phyloP scores from a whole-genome alignment of 2,329 filamentous ascomycete genomes.

The Colletotrichum ledebouriae region DNA sequence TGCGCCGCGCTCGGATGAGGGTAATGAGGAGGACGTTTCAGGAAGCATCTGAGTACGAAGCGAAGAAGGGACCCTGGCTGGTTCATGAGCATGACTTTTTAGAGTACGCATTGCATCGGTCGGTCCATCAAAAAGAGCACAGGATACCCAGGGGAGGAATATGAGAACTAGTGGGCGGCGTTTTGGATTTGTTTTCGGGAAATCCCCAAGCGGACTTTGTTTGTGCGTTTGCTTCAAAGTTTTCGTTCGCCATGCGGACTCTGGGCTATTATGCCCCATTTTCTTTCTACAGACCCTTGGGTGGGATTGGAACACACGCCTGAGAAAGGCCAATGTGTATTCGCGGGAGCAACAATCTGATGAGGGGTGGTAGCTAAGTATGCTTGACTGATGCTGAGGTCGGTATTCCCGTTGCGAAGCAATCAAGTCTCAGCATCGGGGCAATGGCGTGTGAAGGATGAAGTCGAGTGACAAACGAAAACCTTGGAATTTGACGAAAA shows the following conservation, averaged over 20 bases:
- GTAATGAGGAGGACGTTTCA: slow-evolving; percentile 47
- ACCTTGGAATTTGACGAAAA: background rate
- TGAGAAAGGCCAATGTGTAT: background rate
- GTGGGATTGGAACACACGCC: background rate
- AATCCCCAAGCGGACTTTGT: background rate
- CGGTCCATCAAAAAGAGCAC: slow-evolving; percentile 32
- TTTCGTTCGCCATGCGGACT: slow-evolving; percentile 4
- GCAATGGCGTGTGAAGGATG: background rate
- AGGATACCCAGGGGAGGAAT: slow-evolving; percentile 32
- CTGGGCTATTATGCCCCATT: slow-evolving; percentile 17
- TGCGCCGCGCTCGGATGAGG: slow-evolving; percentile 27
- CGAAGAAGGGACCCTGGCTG: slow-evolving; percentile 27
- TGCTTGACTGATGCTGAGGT: background rate
- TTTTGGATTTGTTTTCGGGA: slow-evolving; percentile 6
- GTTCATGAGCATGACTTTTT: slow-evolving; percentile 42
- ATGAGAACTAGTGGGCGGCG: slow-evolving; percentile 12
- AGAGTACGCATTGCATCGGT: slow-evolving; percentile 41
- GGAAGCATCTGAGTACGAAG: slow-evolving; percentile 15
- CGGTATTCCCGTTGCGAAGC: too few species aligned
- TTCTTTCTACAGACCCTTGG: background rate
- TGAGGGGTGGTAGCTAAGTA: background rate
- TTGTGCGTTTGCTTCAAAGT: background rate
- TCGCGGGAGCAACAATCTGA: too few species aligned
- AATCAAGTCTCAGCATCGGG: background rate
- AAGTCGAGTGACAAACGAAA: background rate